Conservation (phyloP, 768 basidiomycete species). For the Rhodosporidiobolus sp. region DNA sequence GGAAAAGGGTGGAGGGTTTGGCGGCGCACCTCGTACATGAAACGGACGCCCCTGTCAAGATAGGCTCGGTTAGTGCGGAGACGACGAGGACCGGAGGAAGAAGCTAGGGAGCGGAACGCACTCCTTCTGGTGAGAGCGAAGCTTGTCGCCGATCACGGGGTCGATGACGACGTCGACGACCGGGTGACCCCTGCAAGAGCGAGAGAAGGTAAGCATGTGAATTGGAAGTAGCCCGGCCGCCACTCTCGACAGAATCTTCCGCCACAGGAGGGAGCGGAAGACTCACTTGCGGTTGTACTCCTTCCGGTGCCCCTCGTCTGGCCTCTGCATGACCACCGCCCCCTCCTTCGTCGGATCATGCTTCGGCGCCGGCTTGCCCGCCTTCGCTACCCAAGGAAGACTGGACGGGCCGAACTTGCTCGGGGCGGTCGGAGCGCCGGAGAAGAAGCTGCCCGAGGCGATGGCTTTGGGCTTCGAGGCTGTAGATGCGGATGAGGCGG, state of each 20-base stretch:
- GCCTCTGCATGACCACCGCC: conserved; percentile 81
- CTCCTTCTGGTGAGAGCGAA: conserved; percentile 87
- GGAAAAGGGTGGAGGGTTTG: not conserved
- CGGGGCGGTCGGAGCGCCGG: conserved; percentile 5
- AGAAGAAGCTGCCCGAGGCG: not conserved
- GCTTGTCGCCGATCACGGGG: conserved; percentile 68
- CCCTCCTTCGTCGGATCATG: conserved; percentile 72
- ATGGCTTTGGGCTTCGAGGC: too few species aligned
- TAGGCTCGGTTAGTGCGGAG: not conserved
- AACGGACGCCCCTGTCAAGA: conserved; percentile 62
- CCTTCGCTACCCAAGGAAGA: conserved; percentile 34
- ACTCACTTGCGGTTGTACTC: conserved; percentile 68
- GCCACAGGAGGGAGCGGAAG: too few species aligned
- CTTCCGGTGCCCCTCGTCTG: conserved; percentile 63
- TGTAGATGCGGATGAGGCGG: not conserved
- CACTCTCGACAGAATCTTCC: not conserved
- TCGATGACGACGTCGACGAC: conserved; percentile 78
- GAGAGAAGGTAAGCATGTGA: too few species aligned
- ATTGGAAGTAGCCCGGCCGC: too few species aligned
- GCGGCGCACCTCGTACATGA: conserved; percentile 72
- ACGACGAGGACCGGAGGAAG: not conserved
- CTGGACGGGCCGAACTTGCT: conserved; percentile 37
- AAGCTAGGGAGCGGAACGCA: conserved; percentile 51
- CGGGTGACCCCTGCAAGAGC: conserved; percentile 56
- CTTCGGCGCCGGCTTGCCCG: conserved; percentile 39